These are phyloP conservation scores for Fraxinus dipetala DNA, from an alignment of 305 asterid genomes.

Conservation along the genomic window DNA sequence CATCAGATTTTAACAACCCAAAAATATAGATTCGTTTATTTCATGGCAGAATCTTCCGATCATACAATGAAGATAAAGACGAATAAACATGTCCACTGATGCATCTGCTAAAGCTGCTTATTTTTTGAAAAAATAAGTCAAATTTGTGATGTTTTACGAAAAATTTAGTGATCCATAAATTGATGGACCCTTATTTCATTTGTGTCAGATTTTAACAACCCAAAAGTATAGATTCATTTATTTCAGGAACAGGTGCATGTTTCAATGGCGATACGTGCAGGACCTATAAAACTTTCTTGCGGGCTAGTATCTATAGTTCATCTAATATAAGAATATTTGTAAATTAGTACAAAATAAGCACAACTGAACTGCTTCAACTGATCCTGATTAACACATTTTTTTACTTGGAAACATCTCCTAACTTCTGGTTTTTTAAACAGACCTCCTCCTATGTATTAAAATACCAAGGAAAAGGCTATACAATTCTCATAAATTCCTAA, in stretches of 20 bases:
- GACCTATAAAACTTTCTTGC: background rate
- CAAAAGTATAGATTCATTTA: background rate
- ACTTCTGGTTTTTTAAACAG: background rate
- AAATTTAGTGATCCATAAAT: background rate
- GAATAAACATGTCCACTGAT: no score
- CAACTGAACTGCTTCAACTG: background rate
- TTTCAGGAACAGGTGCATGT: background rate
- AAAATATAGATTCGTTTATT: background rate
- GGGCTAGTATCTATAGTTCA: background rate
- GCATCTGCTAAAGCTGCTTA: background rate
- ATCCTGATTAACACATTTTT: constrained; percentile 1
- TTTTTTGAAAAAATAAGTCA: background rate
- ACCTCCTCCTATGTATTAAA: background rate
- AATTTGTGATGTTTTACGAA: background rate
- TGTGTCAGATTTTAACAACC: background rate
- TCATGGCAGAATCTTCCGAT: background rate
- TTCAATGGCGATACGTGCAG: background rate
- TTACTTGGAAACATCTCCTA: background rate
- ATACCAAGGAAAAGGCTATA: constrained; percentile 11
- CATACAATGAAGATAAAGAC: no score
- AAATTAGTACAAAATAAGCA: constrained; percentile 4
- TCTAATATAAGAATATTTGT: background rate
- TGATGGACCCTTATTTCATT: background rate
- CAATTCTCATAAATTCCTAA: constrained; percentile 2
- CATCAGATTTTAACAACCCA: constrained; percentile 2